Base-by-base conservation (phyloP, 352 stramenopile species). In the Phytophthora lateralis region DNA sequence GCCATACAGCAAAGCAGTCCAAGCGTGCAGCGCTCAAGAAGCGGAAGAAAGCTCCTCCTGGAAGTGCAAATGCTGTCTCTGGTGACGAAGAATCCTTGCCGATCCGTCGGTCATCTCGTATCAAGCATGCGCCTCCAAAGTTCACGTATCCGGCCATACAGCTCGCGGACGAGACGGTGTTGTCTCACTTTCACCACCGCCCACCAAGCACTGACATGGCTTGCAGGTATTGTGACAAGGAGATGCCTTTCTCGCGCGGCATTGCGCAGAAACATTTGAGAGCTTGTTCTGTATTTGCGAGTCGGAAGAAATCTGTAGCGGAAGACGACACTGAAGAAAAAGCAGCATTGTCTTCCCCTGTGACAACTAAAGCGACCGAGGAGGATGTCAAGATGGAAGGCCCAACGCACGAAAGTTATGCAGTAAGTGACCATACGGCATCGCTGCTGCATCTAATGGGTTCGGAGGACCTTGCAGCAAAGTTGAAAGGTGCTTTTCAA, bases 361-460 rank as follows among this genome's bases (percentile, higher is more conserved):
- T 6, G 26, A 12, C 44, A 18, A 5, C 18, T 9, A 8, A 38
- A 44, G 1, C 17, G 12, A 32, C 27, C 8, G 7, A 12, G 0
- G 6, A 46, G 11, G 10, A 14, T 14, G 39, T 57, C 26, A 62
- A 66, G 32, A 10, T 10, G 6, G 49, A 72, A 51, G 39, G 3
- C 21, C 3, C 15, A 47, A 20, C 18, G 4, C 2, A 17, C 26
- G 17, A 18, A 38, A 29, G 7, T 37, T 4, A 12, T 9, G 14
- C 6, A n/a, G 27, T 30, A 20, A 50, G 8, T 11, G 27, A 32
- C 7, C 27, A 30, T 34, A 18, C 18, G 34, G 26, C 42, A 6
- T 15, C 15, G 14, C 45, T 73, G 4, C 35, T 66, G 17, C 69
- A 63, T 51, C 21, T 86, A 20, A 69, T 82, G 46, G 74, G 76